Conservation (phyloP, 2,329 filamentous ascomycete species). For the Microdochium bolleyi region DNA sequence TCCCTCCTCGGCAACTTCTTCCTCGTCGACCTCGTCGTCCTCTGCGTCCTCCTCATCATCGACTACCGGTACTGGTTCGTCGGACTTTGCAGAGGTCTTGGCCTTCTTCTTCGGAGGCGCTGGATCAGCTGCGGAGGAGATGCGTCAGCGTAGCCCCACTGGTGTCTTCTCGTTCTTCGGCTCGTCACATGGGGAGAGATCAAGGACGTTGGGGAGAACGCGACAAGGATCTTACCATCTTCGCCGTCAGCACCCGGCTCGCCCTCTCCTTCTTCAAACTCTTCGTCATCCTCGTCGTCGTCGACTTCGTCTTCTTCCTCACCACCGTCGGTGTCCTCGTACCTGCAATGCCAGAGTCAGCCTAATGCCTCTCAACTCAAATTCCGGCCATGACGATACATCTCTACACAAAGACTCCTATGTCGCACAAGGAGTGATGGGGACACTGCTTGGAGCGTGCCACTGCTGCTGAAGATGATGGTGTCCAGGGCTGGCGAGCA, state of each 20-base stretch:
- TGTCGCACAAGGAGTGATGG: no score
- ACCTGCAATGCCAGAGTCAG: slow-evolving; percentile 4
- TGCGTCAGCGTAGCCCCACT: background rate
- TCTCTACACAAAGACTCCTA: no score
- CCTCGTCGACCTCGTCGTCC: slow-evolving; percentile 20
- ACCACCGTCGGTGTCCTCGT: slow-evolving; percentile 20
- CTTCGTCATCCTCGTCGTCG: slow-evolving; percentile 14
- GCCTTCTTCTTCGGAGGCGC: slow-evolving; percentile 1
- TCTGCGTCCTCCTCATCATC: slow-evolving; percentile 11
- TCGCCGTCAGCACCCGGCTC: slow-evolving; percentile 5
- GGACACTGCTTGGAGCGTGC: no score
- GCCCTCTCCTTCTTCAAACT: slow-evolving; percentile 1
- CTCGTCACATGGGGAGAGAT: no score
- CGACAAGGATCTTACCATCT: background rate
- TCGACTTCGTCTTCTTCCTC: slow-evolving; percentile 19
- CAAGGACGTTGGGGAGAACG: no score
- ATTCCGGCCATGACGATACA: no score
- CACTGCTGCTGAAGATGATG: no score
- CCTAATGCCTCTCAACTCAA: no score
- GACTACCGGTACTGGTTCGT: background rate
- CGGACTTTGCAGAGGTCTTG: background rate
- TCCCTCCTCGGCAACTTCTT: slow-evolving; percentile 6
- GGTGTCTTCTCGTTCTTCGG: background rate
- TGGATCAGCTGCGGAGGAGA: background rate
- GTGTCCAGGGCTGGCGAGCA: background rate